Percentiles rank a stretch among this genome's conserved stretches.
Conservation (phyloP, 176 grass and related monocot genomes). For the Phoenix dactylifera region DNA sequence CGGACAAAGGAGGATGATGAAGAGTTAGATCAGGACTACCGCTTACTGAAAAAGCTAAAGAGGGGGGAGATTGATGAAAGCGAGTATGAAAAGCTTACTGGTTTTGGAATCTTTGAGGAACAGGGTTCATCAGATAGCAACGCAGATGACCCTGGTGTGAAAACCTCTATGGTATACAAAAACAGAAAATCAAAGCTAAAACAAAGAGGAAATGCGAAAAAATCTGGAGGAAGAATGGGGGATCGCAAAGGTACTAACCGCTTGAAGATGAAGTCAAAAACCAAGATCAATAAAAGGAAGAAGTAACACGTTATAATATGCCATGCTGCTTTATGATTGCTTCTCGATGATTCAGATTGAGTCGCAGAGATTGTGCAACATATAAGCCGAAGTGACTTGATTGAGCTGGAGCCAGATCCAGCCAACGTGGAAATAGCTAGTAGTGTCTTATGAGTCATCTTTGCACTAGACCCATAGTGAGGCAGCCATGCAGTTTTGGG, state of each 20-base stretch:
- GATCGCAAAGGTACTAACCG: not conserved
- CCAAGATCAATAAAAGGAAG: not conserved
- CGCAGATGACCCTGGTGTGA: slow-evolving; percentile 5
- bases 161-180: slow-evolving; percentile 21
- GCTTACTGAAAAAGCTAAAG: slow-evolving; percentile 81
- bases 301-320: not conserved
- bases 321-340: too few relatives aligned
- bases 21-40: slow-evolving; percentile 69
- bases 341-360: too few relatives aligned
- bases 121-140: slow-evolving; percentile 23
- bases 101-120: slow-evolving; percentile 40
- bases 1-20: slow-evolving; percentile 91
- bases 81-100: slow-evolving; percentile 77
- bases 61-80: slow-evolving; percentile 61
- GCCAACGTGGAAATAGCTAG: too few relatives aligned
- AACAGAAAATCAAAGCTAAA: slow-evolving; percentile 38
- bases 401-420: too few relatives aligned
- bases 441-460: too few relatives aligned
- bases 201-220: slow-evolving; percentile 31
- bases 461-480: too few relatives aligned
- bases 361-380: too few relatives aligned
- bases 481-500: too few relatives aligned
- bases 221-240: too few relatives aligned
- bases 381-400: too few relatives aligned
- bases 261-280: not conserved